Evolutionary conservation across 768 basidiomycete species (phyloP), one percentile per base, ranked within the genome.

Genomic region (Sarcodon aspratus): DNA sequence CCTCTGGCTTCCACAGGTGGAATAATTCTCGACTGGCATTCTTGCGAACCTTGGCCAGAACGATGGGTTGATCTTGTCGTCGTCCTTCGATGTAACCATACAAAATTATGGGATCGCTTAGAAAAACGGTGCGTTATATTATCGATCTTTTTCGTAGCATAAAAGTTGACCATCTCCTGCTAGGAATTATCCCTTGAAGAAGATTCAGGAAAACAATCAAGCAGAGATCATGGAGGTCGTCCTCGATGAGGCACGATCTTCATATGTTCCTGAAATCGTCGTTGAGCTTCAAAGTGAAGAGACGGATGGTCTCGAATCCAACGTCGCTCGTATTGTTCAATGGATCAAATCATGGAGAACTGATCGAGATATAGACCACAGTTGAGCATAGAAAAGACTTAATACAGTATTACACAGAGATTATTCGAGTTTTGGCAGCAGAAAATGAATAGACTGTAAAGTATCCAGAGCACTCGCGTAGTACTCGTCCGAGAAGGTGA

Each of bases 211-310:
- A 66, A 99, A 99, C 64, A 94, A 97, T 64, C 86, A 94, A 59
- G 93, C 94, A 10, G 96, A 99, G 69, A 98, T 99, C 60, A 96
- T 98, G 93, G 74, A 88, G 59, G 80, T 93, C 46, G 82, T 96
- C 35, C 68, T 86, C 9, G 84, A 89, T 33, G 96, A 99, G 63
- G 94, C 95, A 3, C 73, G 80, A 40, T 79, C 80, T 36, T 88
- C 91, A 0, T 99, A 97, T 63, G 75, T 83, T 0, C 59, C 73
- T n/a, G 83, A 88, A 63, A 86, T 95, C 53, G 76, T 98, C 21
- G 82, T 98, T 13, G 89, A 89, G 59, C 70, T 98, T 21, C 66
- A 74, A 51, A 92, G 87, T 62, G 85, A 89, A 59, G 73, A 66
- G 17, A 78, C 74, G 45, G 83, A 82, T 36, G 85, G 98, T 56